Percentiles rank a stretch among this genome's conserved stretches.
Evolutionary conservation across 129 eudicot genomes (phyloP).

Genomic region (Erigeron canadensis): DNA sequence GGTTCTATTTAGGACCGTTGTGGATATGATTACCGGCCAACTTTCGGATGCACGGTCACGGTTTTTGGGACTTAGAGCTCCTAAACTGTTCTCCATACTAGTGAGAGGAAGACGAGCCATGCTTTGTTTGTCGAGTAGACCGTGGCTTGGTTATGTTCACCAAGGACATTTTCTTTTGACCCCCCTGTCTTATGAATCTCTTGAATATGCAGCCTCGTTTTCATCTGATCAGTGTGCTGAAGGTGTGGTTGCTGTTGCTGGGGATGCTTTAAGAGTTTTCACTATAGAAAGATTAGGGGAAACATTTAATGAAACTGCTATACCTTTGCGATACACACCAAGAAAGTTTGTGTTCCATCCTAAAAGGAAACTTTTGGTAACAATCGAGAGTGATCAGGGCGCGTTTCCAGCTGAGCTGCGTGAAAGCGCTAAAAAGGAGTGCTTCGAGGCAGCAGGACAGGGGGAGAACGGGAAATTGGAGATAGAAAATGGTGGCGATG

Average conservation of each 20-base stretch:
- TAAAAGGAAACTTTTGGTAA: slow-evolving; percentile 73
- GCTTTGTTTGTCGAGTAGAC: slow-evolving; percentile 99
- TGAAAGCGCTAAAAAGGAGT: slow-evolving; percentile 87
- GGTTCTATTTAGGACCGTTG: slow-evolving; percentile 91
- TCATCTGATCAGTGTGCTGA: slow-evolving; percentile 99
- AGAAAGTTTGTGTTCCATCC: slow-evolving; percentile 93
- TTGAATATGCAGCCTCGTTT: slow-evolving; percentile 91
- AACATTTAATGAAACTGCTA: slow-evolving; percentile 87
- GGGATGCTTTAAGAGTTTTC: slow-evolving; percentile 90
- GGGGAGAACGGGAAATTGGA: slow-evolving; percentile 87
- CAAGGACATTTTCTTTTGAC: slow-evolving; percentile 96
- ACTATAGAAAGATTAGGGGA: slow-evolving; percentile 97
- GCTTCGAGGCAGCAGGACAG: slow-evolving; percentile 79
- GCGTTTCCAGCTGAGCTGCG: slow-evolving; percentile 92
- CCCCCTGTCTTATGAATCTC: slow-evolving; percentile 88
- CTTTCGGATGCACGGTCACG: slow-evolving; percentile 97
- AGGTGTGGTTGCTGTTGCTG: slow-evolving; percentile 99
- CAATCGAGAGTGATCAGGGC: slow-evolving; percentile 95
- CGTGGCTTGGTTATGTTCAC: slow-evolving; percentile 98
- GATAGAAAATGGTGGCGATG: slow-evolving; percentile 81
- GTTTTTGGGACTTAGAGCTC: slow-evolving; percentile 88
- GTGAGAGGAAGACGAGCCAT: slow-evolving; percentile 93
- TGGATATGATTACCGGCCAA: slow-evolving; percentile 97
- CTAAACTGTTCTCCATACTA: slow-evolving; percentile 79
- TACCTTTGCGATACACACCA: slow-evolving; percentile 94